Conservation (phyloP, 164 flowering plant species). For the Tinospora cordifolia region DNA sequence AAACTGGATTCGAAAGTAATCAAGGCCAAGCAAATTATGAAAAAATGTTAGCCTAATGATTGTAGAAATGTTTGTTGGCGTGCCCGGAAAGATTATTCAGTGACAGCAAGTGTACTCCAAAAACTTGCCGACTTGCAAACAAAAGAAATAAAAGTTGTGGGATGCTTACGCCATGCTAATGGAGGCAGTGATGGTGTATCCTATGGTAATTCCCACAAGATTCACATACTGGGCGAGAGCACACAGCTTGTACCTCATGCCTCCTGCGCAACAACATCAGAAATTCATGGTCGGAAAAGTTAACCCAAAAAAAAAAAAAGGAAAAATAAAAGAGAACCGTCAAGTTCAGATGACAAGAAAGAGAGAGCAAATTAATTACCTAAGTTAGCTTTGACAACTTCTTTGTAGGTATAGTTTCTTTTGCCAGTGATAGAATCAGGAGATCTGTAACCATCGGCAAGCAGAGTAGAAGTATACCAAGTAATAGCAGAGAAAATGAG, state of each 20-base stretch:
- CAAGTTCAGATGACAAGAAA: background rate
- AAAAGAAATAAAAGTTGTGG: too few species aligned
- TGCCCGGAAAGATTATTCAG: too few species aligned
- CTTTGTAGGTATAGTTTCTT: constrained; percentile 87
- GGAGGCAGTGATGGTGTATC: constrained; percentile 93
- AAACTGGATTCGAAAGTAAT: too few species aligned
- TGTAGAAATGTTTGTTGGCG: too few species aligned
- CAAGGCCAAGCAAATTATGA: too few species aligned
- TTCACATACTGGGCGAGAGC: constrained; percentile 79
- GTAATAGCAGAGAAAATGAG: constrained; percentile 71
- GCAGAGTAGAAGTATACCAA: constrained; percentile 68
- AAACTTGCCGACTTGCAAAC: too few species aligned
- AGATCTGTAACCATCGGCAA: constrained; percentile 74
- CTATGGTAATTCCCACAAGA: constrained; percentile 67
- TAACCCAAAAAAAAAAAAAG: too few species aligned
- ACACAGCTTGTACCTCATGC: constrained; percentile 64
- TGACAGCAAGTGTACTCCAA: too few species aligned
- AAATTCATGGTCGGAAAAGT: background rate
- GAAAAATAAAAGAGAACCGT: background rate
- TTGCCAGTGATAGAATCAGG: constrained; percentile 78
- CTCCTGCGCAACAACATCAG: constrained; percentile 38
- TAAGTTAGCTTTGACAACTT: constrained; percentile 65
- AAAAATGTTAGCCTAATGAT: too few species aligned
- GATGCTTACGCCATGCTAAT: constrained; percentile 92
- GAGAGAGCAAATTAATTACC: constrained; percentile 30